phyloP scores from a whole-genome alignment of 495 filamentous ascomycete species.

The Cenococcum geophilum region DNA sequence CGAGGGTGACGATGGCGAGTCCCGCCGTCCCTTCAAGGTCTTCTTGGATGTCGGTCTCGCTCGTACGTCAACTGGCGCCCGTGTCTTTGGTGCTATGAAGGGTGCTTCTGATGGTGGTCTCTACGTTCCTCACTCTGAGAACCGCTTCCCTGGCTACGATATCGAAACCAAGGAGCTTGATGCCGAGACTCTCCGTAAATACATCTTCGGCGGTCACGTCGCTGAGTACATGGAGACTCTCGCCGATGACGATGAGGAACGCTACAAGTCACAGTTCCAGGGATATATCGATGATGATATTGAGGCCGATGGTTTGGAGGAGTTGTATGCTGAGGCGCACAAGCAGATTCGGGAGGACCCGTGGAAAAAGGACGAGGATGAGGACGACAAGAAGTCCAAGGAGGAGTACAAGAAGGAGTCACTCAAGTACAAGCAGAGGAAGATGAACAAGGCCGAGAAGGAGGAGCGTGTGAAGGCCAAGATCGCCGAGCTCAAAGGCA shows the following conservation, averaged over 20 bases:
- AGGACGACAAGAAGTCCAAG: constrained; percentile 80
- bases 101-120: constrained; percentile 98
- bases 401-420: constrained; percentile 95
- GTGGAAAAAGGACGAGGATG: constrained; percentile 85
- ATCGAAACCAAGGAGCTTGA: constrained; percentile 95
- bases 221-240: constrained; percentile 99
- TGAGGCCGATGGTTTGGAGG: constrained; percentile 95
- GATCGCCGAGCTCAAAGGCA: constrained; percentile 67
- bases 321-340: constrained; percentile 91
- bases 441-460: constrained; percentile 76
- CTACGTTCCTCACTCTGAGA: constrained; percentile 95
- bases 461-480: constrained; percentile 73
- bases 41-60: constrained; percentile 95
- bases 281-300: constrained; percentile 95
- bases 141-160: constrained; percentile 97
- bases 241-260: constrained; percentile 99
- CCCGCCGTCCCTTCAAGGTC: constrained; percentile 95
- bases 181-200: constrained; percentile 91
- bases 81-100: constrained; percentile 99
- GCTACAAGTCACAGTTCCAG: constrained; percentile 95
- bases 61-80: constrained; percentile 94
- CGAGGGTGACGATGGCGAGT: constrained; percentile 74
- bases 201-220: constrained; percentile 97
- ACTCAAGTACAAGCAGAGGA: constrained; percentile 71
- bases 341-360: constrained; percentile 96